Evolutionary conservation across 768 basidiomycete species (phyloP).

Genomic region (Leccinum subgranulosum): DNA sequence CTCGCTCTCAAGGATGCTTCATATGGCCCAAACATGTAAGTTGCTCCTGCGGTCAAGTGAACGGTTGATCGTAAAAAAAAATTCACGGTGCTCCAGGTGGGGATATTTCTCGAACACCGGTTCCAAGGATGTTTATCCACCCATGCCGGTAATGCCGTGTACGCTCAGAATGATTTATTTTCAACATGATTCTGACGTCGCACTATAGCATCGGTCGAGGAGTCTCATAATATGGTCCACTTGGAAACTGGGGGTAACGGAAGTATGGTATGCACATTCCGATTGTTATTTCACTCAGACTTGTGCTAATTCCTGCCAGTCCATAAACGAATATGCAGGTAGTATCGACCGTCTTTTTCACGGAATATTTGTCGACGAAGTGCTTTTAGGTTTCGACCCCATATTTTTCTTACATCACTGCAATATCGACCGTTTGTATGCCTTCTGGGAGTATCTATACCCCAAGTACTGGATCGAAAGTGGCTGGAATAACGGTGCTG

Average conservation of each 20-base stretch:
- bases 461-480: conserved; percentile 14
- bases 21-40: conserved; percentile 18
- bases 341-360: not conserved
- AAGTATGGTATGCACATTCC: conserved; percentile 8
- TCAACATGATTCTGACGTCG: not conserved
- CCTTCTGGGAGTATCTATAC: conserved; percentile 23
- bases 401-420: conserved; percentile 19
- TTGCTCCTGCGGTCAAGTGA: not conserved
- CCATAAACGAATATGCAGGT: conserved; percentile 19
- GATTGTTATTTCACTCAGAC: not conserved
- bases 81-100: conserved; percentile 7
- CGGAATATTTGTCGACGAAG: not conserved
- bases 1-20: conserved; percentile 4
- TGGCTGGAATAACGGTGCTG: conserved; percentile 11
- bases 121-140: not conserved
- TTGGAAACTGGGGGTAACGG: conserved; percentile 16
- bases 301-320: not conserved
- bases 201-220: conserved; percentile 13
- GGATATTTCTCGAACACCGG: conserved; percentile 13
- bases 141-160: conserved; percentile 8
- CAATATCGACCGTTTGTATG: conserved; percentile 22
- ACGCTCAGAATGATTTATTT: not conserved
- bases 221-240: conserved; percentile 20
- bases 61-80: not conserved
- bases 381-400: conserved; percentile 13